Conservation (phyloP, 768 basidiomycete genomes). For the Boletus tylopilopsis region DNA sequence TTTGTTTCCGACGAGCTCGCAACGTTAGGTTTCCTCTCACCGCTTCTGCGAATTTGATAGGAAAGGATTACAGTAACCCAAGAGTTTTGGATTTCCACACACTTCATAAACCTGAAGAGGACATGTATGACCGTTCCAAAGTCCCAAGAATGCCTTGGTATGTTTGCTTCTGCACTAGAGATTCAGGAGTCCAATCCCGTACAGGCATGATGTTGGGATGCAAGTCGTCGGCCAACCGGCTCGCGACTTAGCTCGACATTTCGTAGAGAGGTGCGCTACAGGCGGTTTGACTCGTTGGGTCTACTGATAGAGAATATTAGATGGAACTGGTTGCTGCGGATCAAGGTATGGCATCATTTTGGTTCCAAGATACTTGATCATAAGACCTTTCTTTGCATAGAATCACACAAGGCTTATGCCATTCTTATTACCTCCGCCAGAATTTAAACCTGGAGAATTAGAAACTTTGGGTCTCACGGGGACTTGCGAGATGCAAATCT, state of each 20-base stretch:
- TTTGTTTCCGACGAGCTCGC: slow-evolving; percentile 21
- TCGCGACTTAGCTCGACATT: slow-evolving; percentile 90
- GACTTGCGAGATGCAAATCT: slow-evolving; percentile 96
- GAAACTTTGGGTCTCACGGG: slow-evolving; percentile 80
- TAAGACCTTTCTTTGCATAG: slow-evolving; percentile 34
- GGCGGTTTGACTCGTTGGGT: background rate
- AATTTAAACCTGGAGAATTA: slow-evolving; percentile 82
- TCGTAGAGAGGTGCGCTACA: slow-evolving; percentile 71
- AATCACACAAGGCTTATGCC: slow-evolving; percentile 93
- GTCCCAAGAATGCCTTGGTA: slow-evolving; percentile 96
- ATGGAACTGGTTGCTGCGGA: slow-evolving; percentile 92
- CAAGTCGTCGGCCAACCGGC: slow-evolving; percentile 97
- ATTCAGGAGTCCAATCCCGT: background rate
- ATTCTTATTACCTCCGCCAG: slow-evolving; percentile 89
- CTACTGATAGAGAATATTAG: slow-evolving; percentile 35
- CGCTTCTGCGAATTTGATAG: slow-evolving; percentile 33
- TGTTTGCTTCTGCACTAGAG: slow-evolving; percentile 16
- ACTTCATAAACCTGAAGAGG: slow-evolving; percentile 86
- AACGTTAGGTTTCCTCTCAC: background rate
- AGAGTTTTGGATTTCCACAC: slow-evolving; percentile 82
- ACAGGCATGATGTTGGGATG: slow-evolving; percentile 94
- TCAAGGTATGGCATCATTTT: slow-evolving; percentile 59
- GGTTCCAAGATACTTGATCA: background rate
- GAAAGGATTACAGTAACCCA: slow-evolving; percentile 94
- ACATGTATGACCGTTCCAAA: slow-evolving; percentile 91